These are phyloP conservation scores for Stachybotrys elegans DNA, from an alignment of 2,329 filamentous ascomycete species.

Conservation along the genomic window DNA sequence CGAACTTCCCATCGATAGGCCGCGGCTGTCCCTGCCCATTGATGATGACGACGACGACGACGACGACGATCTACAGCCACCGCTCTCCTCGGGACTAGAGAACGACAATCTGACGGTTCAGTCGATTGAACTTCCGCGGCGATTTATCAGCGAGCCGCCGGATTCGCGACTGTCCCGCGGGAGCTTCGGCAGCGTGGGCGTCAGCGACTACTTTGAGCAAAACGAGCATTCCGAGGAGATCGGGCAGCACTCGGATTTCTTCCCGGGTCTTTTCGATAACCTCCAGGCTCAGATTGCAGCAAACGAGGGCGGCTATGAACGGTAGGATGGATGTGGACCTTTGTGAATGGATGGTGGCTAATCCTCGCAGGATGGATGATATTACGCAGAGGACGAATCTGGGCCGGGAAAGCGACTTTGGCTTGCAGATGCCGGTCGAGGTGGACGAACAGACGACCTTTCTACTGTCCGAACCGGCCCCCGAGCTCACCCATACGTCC, in stretches of 20 bases:
- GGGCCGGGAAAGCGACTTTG: conserved; percentile 46
- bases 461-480: conserved; percentile 32
- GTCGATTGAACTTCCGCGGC: conserved; percentile 55
- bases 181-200: conserved; percentile 47
- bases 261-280: conserved; percentile 42
- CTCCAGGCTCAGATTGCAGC: conserved; percentile 32
- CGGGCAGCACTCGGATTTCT: conserved; percentile 46
- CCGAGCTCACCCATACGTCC: conserved; percentile 21
- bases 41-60: conserved; percentile 45
- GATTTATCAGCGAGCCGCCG: conserved; percentile 42
- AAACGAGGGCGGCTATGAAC: conserved; percentile 38
- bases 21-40: conserved; percentile 51
- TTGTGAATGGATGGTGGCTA: conserved; percentile 7
- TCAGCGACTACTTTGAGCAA: conserved; percentile 46
- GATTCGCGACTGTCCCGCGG: conserved; percentile 43
- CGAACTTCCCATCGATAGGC: conserved; percentile 43
- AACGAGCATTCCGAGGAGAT: conserved; percentile 36
- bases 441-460: conserved; percentile 48
- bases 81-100: conserved; percentile 49
- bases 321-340: conserved; percentile 22
- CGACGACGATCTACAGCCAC: conserved; percentile 47
- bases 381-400: conserved; percentile 31
- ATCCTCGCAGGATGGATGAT: conserved; percentile 31
- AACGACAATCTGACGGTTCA: conserved; percentile 54
- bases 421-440: conserved; percentile 42